A percentile compares a stretch with the other conserved stretches of the same genome.
phyloP scores from a whole-genome alignment of 106 monocot species.

The Dendrobium nobile region DNA sequence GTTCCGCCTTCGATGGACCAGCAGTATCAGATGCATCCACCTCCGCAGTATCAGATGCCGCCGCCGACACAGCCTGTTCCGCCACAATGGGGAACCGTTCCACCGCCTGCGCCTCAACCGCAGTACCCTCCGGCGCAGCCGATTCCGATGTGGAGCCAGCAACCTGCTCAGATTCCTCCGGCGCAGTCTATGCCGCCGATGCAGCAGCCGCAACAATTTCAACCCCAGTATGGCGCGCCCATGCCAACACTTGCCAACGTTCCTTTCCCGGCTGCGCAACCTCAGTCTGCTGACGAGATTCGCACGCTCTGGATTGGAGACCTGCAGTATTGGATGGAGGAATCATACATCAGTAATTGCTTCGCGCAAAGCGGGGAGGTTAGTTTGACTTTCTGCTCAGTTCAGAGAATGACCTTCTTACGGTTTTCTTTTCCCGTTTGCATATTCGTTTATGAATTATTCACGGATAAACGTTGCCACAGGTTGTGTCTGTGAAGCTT shows the following conservation, averaged over 20 bases:
- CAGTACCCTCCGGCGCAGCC: conserved; percentile 7
- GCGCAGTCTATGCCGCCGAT: conserved; percentile 9
- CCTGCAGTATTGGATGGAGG: conserved; percentile 89
- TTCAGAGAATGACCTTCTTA: background rate
- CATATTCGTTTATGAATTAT: background rate
- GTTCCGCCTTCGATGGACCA: conserved; percentile 8
- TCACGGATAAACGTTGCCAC: background rate
- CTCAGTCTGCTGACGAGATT: conserved; percentile 34
- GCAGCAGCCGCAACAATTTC: conserved; percentile 2
- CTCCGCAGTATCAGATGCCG: conserved; percentile 14
- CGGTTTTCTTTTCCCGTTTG: background rate
- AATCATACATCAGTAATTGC: conserved; percentile 48
- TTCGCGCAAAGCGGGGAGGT: conserved; percentile 58
- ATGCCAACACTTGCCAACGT: background rate
- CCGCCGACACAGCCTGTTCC: conserved; percentile 16
- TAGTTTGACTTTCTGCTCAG: background rate
- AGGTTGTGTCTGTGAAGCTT: conserved; percentile 57
- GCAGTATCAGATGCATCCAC: conserved; percentile 1
- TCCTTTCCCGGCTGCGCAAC: background rate
- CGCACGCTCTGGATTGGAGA: conserved; percentile 79
- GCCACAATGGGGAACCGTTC: conserved; percentile 12
- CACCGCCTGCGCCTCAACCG: conserved; percentile 19
- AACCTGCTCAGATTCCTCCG: conserved; percentile 4
- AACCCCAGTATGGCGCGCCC: conserved; percentile 17
- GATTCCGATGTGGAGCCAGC: conserved; percentile 6